phyloP scores from a whole-genome alignment of 192 early-diverging fungal species.

The Mortierella claussenii region DNA sequence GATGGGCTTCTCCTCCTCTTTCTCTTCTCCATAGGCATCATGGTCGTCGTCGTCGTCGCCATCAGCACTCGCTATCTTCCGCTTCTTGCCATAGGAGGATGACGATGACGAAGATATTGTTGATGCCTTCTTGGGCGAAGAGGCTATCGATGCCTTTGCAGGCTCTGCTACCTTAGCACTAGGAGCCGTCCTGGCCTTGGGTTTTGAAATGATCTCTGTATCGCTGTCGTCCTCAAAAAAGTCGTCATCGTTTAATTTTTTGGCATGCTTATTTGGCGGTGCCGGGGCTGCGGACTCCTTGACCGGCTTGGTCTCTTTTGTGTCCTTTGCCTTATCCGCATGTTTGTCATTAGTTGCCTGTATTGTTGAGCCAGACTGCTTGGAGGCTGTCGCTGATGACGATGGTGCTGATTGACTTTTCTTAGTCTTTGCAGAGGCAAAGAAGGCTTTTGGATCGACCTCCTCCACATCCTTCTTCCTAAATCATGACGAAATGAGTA shows the following conservation, averaged over 20 bases:
- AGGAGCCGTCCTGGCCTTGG: slow-evolving; percentile 6
- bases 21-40: slow-evolving; percentile 8
- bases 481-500: background rate
- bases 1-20: slow-evolving; percentile 15
- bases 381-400: slow-evolving; percentile 1
- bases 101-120: background rate
- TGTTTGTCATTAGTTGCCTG: slow-evolving; percentile 1
- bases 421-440: slow-evolving; percentile 32
- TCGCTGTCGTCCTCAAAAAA: slow-evolving; percentile 42
- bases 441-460: slow-evolving; percentile 44
- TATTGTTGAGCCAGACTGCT: background rate
- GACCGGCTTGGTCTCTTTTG: background rate
- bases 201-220: slow-evolving; percentile 21
- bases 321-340: background rate
- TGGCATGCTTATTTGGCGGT: slow-evolving; percentile 13
- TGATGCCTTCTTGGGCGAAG: slow-evolving; percentile 16
- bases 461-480: slow-evolving; percentile 15
- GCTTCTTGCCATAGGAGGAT: slow-evolving; percentile 10
- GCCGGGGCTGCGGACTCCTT: slow-evolving; percentile 1
- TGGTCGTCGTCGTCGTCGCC: slow-evolving; percentile 25
- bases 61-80: slow-evolving; percentile 11
- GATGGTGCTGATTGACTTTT: no score
- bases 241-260: slow-evolving; percentile 23
- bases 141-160: background rate
- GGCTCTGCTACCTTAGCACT: slow-evolving; percentile 1